A percentile compares a stretch with the other conserved stretches of the same genome.
Evolutionary conservation across 768 basidiomycete genomes (phyloP).

Genomic region (Heimioporus sp.): DNA sequence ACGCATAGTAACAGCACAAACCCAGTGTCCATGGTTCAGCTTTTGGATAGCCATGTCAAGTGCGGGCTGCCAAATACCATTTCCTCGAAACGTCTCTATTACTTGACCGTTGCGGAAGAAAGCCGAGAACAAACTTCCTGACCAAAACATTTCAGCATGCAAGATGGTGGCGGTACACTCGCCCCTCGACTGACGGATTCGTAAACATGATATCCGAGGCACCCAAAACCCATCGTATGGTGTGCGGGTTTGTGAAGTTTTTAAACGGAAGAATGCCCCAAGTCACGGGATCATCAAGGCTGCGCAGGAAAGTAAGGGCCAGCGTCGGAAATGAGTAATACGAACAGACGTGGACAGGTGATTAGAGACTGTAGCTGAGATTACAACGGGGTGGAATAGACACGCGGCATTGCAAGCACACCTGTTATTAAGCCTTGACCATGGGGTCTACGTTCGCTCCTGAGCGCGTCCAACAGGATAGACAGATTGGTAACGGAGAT

Average conservation of each 20-base stretch:
- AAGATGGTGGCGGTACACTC: background rate
- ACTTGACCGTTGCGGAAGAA: constrained; percentile 92
- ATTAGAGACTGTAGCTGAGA: constrained; percentile 66
- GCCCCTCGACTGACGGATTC: constrained; percentile 61
- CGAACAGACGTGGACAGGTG: constrained; percentile 84
- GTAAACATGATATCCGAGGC: constrained; percentile 95
- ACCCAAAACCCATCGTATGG: constrained; percentile 88
- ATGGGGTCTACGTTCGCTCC: constrained; percentile 38
- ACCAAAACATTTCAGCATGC: constrained; percentile 17
- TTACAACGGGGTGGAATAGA: constrained; percentile 6
- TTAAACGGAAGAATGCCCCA: constrained; percentile 82
- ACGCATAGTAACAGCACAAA: constrained; percentile 35
- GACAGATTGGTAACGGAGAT: constrained; percentile 71
- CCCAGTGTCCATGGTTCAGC: constrained; percentile 84
- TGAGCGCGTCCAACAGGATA: constrained; percentile 60
- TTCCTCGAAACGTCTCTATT: constrained; percentile 89
- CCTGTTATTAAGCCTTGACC: constrained; percentile 75
- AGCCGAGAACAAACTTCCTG: constrained; percentile 69
- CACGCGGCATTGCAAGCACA: constrained; percentile 31
- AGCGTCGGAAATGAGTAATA: background rate
- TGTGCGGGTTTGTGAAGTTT: constrained; percentile 55
- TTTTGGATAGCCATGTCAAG: constrained; percentile 80
- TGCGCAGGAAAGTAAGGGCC: constrained; percentile 29
- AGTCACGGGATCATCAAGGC: constrained; percentile 78
- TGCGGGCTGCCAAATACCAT: constrained; percentile 84